Base-by-base conservation (phyloP, 345 rosid species). In the Streptanthus diversifolius region DNA sequence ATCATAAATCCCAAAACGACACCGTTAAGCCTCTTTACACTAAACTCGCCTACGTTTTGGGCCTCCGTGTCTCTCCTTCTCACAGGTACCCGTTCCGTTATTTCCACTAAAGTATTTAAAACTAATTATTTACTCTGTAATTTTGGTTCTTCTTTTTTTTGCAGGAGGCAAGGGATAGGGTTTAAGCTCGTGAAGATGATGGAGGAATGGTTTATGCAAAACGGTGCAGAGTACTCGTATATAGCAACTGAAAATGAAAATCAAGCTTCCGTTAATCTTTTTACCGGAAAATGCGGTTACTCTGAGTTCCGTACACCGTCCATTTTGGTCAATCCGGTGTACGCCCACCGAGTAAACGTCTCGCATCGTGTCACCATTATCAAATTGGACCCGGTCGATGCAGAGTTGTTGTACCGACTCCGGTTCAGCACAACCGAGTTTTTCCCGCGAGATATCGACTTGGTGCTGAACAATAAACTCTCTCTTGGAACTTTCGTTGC, bases 161-260 rank as follows among this genome's bases (percentile, higher is more conserved):
- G 11, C 77, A 95, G 99, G 88, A 80, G 99, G 80, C 83, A 85
- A 89, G 99, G 99, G 4, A 83, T 95, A 54, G 99, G 92, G 43
- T 48, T 83, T 36, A 88, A 82, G 77, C 81, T 95, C 35, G 95
- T 92, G 8, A 68, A 36, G 17, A 56, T 69, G 66, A 78, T 86
- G 70, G 99, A 95, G 56, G 88, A 82, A 19, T 95, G 99, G 99
- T 90, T 95, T 57, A 80, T 80, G 1, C 79, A 82, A 76, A 88
- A 79, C 82, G 98, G 99, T 55, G 97, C 92, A 17, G 97, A 90
- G 22, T 95, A 95, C 79, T 83, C 96, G 0, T 95, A 92, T 75
- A 81, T 95, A 0, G 99, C 99, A 0, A 92, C 99, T 2, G 99
- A 92, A 82, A 88, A 83, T 76, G 98, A 92, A 67, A 95, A 95